A percentile compares a stretch with the other conserved stretches of the same genome.
phyloP scores from a whole-genome alignment of 495 filamentous ascomycete genomes.

The Penicillium odoratum region DNA sequence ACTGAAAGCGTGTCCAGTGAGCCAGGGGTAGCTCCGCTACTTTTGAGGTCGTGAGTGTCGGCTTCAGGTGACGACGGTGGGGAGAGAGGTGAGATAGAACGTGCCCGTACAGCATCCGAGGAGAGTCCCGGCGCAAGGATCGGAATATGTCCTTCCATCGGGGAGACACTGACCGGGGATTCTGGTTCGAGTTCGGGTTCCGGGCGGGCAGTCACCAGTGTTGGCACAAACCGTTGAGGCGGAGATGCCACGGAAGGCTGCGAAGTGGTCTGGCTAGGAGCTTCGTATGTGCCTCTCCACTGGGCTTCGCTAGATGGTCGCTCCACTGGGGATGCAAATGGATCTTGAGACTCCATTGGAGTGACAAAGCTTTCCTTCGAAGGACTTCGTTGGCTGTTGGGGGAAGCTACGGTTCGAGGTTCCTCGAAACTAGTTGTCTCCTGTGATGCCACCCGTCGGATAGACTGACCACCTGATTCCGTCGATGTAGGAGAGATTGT shows the following conservation, averaged over 20 bases:
- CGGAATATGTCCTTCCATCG: slow-evolving; percentile 30
- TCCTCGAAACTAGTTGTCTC: slow-evolving; percentile 29
- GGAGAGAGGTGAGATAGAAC: slow-evolving; percentile 58
- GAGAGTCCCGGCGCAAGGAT: slow-evolving; percentile 56
- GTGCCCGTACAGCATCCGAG: slow-evolving; percentile 63
- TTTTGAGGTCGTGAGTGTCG: slow-evolving; percentile 41
- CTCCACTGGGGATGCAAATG: slow-evolving; percentile 29
- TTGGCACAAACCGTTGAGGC: slow-evolving; percentile 34
- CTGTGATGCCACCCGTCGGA: slow-evolving; percentile 43
- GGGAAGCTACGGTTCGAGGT: slow-evolving; percentile 18
- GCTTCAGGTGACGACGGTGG: slow-evolving; percentile 67
- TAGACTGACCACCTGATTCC: slow-evolving; percentile 31
- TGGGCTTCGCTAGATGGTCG: slow-evolving; percentile 28
- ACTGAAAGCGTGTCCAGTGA: slow-evolving; percentile 44
- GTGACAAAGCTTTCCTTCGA: slow-evolving; percentile 32
- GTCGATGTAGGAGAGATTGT: slow-evolving; percentile 50
- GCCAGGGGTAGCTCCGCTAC: slow-evolving; percentile 33
- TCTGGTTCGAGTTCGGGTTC: slow-evolving; percentile 65
- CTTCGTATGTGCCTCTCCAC: slow-evolving; percentile 19
- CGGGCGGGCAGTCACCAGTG: slow-evolving; percentile 44
- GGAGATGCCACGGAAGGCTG: slow-evolving; percentile 33
- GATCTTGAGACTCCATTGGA: slow-evolving; percentile 23
- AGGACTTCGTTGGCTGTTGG: slow-evolving; percentile 19
- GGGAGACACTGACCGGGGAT: slow-evolving; percentile 71
- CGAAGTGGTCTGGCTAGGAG: slow-evolving; percentile 6